These are phyloP conservation scores for Centella asiatica DNA, from an alignment of 129 eudicot species.

Conservation along the genomic window DNA sequence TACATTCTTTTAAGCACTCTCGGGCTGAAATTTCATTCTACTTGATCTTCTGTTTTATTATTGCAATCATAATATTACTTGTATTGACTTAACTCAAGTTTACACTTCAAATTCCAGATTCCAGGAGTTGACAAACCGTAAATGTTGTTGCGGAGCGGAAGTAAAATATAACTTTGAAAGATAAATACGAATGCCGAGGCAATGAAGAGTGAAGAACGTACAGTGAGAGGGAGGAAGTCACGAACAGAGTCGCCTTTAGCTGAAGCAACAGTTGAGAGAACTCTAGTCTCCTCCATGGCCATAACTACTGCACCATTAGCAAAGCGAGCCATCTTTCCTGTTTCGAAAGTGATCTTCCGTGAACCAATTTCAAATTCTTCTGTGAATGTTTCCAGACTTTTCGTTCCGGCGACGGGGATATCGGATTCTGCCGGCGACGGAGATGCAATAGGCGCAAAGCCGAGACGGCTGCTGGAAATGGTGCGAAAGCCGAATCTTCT, in stretches of 20 bases:
- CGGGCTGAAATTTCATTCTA: too few species aligned
- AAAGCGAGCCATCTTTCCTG: constrained; percentile 85
- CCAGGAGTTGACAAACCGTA: too few species aligned
- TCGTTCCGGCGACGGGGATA: constrained; percentile 32
- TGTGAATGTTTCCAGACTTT: constrained; percentile 57
- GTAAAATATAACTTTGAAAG: background rate
- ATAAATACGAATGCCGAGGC: background rate
- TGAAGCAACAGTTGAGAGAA: constrained; percentile 72
- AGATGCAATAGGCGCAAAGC: constrained; percentile 24
- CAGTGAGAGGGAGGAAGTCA: constrained; percentile 92
- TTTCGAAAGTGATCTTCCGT: constrained; percentile 48
- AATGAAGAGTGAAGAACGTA: constrained; percentile 14
- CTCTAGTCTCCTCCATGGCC: constrained; percentile 78
- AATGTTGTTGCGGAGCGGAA: background rate
- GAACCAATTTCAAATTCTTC: constrained; percentile 88
- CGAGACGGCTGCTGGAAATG: constrained; percentile 41
- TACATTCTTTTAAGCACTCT: too few species aligned
- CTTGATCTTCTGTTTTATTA: too few species aligned
- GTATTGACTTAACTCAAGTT: too few species aligned
- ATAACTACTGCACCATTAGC: constrained; percentile 86
- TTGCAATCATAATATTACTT: too few species aligned
- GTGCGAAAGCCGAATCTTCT: constrained; percentile 29
- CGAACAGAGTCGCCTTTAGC: constrained; percentile 41
- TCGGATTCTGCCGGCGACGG: constrained; percentile 26
- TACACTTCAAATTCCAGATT: too few species aligned